Evolutionary conservation across 805 yeast species (phyloP).

Genomic region (Candida maesae): DNA sequence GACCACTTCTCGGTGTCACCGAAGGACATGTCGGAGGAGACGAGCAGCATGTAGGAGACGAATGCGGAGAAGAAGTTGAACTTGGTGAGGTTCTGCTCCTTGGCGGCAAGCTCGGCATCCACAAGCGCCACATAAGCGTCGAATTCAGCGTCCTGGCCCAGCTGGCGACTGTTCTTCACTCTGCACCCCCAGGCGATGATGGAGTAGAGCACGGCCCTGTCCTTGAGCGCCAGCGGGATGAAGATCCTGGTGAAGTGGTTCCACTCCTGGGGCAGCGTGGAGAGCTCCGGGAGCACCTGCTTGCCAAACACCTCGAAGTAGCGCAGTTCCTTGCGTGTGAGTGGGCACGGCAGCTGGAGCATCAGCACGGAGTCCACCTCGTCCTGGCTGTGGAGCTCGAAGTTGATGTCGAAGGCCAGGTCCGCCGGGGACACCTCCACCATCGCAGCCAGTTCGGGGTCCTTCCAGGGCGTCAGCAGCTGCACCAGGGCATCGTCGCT

Average conservation of each 20-base stretch:
- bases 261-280: conserved; percentile 36
- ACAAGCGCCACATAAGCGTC: conserved; percentile 7
- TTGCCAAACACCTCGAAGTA: conserved; percentile 42
- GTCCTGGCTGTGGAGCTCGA: conserved; percentile 16
- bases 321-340: conserved; percentile 36
- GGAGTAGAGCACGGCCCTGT: conserved; percentile 40
- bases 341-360: conserved; percentile 20
- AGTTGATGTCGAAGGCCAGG: conserved; percentile 14
- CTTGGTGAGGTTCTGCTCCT: conserved; percentile 22
- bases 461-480: conserved; percentile 12
- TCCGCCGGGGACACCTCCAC: conserved; percentile 7
- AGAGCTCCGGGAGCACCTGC: conserved; percentile 39
- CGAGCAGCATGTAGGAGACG: conserved; percentile 20
- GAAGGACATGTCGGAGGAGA: conserved; percentile 23
- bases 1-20: conserved; percentile 25
- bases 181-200: conserved; percentile 53
- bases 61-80: conserved; percentile 17
- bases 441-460: conserved; percentile 7
- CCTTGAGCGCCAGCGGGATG: conserved; percentile 41
- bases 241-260: conserved; percentile 45
- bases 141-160: conserved; percentile 18
- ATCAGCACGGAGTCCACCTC: conserved; percentile 4
- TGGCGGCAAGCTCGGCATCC: conserved; percentile 18
- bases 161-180: conserved; percentile 11
- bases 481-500: conserved; percentile 4